These are phyloP conservation scores for Chara braunii DNA, from an alignment of 139 green algal species.

Conservation along the genomic window DNA sequence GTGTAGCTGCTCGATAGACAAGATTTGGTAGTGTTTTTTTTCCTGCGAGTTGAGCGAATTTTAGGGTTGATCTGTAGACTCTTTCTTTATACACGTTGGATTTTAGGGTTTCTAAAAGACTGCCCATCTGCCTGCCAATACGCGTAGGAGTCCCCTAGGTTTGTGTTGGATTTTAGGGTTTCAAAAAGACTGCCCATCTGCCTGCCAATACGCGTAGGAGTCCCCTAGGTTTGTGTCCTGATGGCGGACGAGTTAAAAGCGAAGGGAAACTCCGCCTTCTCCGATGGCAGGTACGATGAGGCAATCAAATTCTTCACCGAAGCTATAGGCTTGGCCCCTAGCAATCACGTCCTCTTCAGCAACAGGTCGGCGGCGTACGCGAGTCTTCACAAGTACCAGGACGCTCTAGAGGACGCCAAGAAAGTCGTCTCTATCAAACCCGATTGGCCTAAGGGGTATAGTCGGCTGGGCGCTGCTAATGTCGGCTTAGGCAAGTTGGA, in stretches of 20 bases:
- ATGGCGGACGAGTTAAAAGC: constrained; percentile 55
- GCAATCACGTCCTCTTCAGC: constrained; percentile 90
- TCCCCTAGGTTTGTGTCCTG: no score
- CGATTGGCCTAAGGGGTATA: constrained; percentile 85
- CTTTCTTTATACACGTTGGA: no score
- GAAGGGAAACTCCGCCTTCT: constrained; percentile 88
- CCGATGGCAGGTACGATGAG: constrained; percentile 63
- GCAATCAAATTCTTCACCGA: constrained; percentile 74
- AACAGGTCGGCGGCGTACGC: constrained; percentile 78
- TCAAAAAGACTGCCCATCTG: no score
- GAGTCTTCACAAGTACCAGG: constrained; percentile 60
- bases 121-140: no score
- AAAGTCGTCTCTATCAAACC: constrained; percentile 73
- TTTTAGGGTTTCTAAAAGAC: no score
- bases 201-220: no score
- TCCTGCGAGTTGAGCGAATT: no score
- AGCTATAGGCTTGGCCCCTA: constrained; percentile 51
- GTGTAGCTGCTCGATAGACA: no score
- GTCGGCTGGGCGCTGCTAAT: constrained; percentile 73
- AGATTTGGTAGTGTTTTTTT: no score
- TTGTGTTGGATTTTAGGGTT: no score
- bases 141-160: no score
- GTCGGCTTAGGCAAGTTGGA: constrained; percentile 48
- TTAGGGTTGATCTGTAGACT: no score
- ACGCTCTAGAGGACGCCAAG: constrained; percentile 75